These are phyloP conservation scores for Chrysopogon serrulatus DNA, from an alignment of 176 grass and related monocot genomes.

Conservation along the genomic window DNA sequence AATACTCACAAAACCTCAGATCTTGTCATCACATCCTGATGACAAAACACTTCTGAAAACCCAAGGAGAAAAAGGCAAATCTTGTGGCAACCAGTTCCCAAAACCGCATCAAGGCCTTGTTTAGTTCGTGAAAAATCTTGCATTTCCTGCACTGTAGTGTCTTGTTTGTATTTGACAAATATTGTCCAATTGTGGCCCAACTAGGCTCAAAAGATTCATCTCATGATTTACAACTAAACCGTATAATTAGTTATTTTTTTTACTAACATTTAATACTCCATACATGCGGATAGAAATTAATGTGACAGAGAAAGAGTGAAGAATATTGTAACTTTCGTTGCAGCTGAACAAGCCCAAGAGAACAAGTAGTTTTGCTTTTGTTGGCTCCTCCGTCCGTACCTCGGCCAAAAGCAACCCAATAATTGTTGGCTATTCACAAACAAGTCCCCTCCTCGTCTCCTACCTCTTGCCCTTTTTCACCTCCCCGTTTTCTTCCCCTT, in stretches of 20 bases:
- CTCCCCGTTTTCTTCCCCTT: conserved; percentile 26
- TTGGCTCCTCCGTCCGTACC: neutral
- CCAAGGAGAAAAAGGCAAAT: neutral
- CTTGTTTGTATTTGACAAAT: no score
- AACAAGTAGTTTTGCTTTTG: neutral
- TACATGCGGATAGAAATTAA: no score
- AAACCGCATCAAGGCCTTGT: neutral
- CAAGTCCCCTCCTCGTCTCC: conserved; percentile 13
- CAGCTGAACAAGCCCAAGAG: no score
- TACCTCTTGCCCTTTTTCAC: conserved; percentile 37
- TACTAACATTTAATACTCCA: no score
- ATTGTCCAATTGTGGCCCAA: no score
- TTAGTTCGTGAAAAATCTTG: no score
- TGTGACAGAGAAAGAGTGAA: no score
- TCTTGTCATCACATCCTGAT: conserved; percentile 20
- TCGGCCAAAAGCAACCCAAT: neutral
- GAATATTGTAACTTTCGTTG: no score
- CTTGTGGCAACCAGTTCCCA: neutral
- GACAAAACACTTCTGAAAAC: conserved; percentile 7
- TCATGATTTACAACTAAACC: no score
- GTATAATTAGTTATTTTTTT: no score
- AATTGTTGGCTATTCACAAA: conserved; percentile 8
- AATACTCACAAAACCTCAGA: neutral
- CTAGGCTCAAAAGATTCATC: no score
- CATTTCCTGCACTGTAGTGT: no score